Percentiles rank a stretch among this genome's conserved stretches.
Conservation (phyloP, 257 asterid genomes). For the Plantago ovata region DNA sequence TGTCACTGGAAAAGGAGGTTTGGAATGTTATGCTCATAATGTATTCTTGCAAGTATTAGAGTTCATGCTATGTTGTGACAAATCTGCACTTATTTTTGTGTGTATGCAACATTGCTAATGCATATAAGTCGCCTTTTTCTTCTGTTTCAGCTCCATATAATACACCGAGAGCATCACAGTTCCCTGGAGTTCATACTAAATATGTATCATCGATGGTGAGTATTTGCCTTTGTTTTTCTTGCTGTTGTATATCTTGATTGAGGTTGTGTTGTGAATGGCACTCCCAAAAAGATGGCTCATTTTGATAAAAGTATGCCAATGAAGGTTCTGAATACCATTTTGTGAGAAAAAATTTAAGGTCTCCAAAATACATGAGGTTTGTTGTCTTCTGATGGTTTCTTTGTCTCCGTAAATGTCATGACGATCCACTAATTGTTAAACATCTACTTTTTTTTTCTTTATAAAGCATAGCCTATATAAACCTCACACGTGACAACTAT, state of each 20-base stretch:
- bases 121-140: neutral
- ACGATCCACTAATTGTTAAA: too few relatives aligned
- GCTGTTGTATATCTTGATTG: constrained; percentile 9
- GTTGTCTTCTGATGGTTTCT: constrained; percentile 2
- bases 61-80: neutral
- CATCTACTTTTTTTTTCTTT: too few relatives aligned
- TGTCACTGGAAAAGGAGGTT: too few relatives aligned
- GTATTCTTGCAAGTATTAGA: neutral
- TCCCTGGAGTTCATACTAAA: constrained; percentile 26
- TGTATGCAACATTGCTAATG: constrained; percentile 2
- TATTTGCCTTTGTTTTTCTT: constrained; percentile 17
- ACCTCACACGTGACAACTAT: too few relatives aligned
- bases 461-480: too few relatives aligned
- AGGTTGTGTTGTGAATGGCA: neutral
- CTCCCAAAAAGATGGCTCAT: too few relatives aligned
- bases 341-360: too few relatives aligned
- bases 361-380: too few relatives aligned
- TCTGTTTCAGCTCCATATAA: constrained; percentile 42
- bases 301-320: neutral
- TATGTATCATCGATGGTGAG: constrained; percentile 33
- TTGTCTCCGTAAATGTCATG: neutral
- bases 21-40: neutral
- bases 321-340: constrained; percentile 3
- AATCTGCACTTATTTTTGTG: neutral
- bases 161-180: constrained; percentile 27